phyloP scores from a whole-genome alignment of 1,139 yeast species.

The Saccharomyces hybrid region DNA sequence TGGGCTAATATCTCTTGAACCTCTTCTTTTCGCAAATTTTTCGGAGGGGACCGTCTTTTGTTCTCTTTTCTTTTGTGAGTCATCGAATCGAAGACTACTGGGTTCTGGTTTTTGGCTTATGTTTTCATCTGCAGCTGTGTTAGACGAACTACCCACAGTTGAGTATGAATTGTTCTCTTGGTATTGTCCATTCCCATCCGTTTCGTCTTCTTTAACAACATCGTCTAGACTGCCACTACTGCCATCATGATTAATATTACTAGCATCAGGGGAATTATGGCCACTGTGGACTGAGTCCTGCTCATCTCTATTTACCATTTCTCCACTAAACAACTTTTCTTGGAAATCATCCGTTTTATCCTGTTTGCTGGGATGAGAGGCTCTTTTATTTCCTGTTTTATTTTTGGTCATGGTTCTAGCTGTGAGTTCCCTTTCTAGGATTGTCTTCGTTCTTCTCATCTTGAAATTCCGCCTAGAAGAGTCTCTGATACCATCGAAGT shows the following conservation, averaged over 20 bases:
- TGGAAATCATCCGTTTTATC: constrained; percentile 23
- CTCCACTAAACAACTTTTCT: constrained; percentile 31
- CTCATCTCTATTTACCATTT: constrained; percentile 30
- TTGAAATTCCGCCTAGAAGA: constrained; percentile 66
- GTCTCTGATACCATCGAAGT: constrained; percentile 74
- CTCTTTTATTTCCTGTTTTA: constrained; percentile 6
- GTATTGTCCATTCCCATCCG: neutral
- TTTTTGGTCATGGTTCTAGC: constrained; percentile 41
- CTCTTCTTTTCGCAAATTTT: constrained; percentile 26
- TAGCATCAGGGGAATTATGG: neutral
- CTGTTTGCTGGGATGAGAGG: neutral
- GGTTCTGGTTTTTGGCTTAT: constrained; percentile 5
- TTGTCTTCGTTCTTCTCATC: constrained; percentile 73
- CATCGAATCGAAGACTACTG: constrained; percentile 1
- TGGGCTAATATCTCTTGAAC: constrained; percentile 57
- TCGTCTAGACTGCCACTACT: neutral
- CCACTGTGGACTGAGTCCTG: constrained; percentile 8
- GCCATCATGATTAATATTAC: neutral
- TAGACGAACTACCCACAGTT: neutral
- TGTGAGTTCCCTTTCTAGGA: constrained; percentile 39
- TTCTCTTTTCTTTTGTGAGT: constrained; percentile 1
- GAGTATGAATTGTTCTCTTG: neutral
- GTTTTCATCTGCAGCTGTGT: neutral
- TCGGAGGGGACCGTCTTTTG: constrained; percentile 8
- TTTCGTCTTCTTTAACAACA: neutral